Conservation (phyloP, 768 basidiomycete species). For the Mycena belliarum region DNA sequence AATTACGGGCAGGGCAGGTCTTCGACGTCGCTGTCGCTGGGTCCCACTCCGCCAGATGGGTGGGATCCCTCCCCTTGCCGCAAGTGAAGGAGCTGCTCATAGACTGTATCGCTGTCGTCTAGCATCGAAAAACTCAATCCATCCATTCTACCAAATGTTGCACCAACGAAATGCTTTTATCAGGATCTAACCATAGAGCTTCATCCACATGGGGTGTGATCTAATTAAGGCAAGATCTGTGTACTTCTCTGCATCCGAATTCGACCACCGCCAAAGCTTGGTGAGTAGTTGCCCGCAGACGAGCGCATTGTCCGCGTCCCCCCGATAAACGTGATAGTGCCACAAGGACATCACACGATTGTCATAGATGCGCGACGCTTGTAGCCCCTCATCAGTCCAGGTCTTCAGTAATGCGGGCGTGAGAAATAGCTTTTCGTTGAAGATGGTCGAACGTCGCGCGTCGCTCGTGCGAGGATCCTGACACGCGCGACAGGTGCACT, state of each 20-base stretch:
- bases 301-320: neutral
- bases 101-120: neutral
- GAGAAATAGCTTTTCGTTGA: no score
- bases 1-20: neutral
- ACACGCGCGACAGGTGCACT: conserved; percentile 35
- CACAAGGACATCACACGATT: neutral
- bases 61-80: neutral
- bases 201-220: neutral
- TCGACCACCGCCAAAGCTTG: neutral
- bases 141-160: no score
- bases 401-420: neutral
- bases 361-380: neutral
- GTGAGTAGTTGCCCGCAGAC: neutral
- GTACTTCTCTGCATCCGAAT: neutral
- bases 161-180: no score
- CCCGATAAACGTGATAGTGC: neutral
- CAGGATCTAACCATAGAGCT: no score
- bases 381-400: neutral
- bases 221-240: neutral
- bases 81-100: neutral
- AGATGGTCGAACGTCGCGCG: neutral
- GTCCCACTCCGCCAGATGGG: neutral
- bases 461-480: conserved; percentile 8
- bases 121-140: neutral
- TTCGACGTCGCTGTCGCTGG: neutral